Percentiles rank a stretch among this genome's conserved stretches.
Conservation (phyloP, 1,284 basidiomycete species). For the Cryptococcus depauperatus region DNA sequence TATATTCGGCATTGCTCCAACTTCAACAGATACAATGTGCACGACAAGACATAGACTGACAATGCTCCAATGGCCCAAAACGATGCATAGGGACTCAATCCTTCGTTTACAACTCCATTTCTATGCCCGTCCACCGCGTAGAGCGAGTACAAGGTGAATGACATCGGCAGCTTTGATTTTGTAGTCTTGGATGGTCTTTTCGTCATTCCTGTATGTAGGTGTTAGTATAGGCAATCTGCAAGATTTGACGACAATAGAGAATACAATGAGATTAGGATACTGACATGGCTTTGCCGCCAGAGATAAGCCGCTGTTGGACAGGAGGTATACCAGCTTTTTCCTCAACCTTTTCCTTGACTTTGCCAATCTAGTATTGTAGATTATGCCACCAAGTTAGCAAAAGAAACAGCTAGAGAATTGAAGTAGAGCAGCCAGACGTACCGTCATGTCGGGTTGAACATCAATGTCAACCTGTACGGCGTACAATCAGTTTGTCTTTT, state of each 20-base stretch:
- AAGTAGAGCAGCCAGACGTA: slow-evolving; percentile 46
- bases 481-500: background rate
- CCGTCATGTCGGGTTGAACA: slow-evolving; percentile 86
- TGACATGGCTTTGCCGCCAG: slow-evolving; percentile 88
- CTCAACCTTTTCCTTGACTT: slow-evolving; percentile 98
- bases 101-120: background rate
- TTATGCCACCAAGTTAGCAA: slow-evolving; percentile 48
- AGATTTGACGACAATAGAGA: background rate
- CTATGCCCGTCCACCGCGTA: slow-evolving; percentile 67
- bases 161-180: slow-evolving; percentile 74
- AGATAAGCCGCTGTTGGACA: slow-evolving; percentile 92
- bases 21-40: too few relatives aligned
- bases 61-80: background rate
- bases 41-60: too few relatives aligned
- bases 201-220: slow-evolving; percentile 53
- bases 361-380: slow-evolving; percentile 60
- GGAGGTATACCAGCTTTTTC: slow-evolving; percentile 99
- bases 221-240: background rate
- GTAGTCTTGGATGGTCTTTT: slow-evolving; percentile 76
- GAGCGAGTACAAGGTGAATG: slow-evolving; percentile 84
- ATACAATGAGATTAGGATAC: slow-evolving; percentile 37
- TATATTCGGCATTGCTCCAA: too few relatives aligned
- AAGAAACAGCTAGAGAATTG: background rate
- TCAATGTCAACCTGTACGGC: slow-evolving; percentile 52
- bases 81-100: background rate